Evolutionary conservation across 164 flowering plant species (phyloP).

Genomic region (Sedum album): DNA sequence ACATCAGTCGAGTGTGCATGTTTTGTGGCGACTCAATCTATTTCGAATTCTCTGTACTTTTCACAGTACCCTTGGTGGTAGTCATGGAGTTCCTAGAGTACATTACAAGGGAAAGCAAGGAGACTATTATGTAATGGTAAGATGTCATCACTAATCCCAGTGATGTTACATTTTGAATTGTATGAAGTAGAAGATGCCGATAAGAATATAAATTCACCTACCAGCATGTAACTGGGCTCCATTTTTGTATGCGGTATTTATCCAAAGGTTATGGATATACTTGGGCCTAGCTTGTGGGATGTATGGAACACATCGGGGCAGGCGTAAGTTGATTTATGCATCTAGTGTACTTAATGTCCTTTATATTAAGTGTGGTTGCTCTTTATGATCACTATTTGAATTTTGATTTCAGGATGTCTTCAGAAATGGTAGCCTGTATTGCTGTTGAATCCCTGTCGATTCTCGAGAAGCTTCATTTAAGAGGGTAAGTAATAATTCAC

Average conservation of each 20-base stretch:
- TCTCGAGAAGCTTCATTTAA: constrained; percentile 78
- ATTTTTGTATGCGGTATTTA: not conserved
- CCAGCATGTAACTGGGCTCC: no score
- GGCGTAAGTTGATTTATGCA: constrained; percentile 41
- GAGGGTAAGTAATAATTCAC: constrained; percentile 63
- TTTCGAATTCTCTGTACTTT: constrained; percentile 7
- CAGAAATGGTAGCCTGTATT: constrained; percentile 87
- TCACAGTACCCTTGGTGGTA: constrained; percentile 47
- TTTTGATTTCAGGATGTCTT: constrained; percentile 49
- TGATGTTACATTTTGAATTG: not conserved
- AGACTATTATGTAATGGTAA: constrained; percentile 58
- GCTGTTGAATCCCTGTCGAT: constrained; percentile 85
- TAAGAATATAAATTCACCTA: no score
- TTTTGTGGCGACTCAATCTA: not conserved
- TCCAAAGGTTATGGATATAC: constrained; percentile 84
- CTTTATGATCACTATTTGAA: not conserved
- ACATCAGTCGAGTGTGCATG: no score
- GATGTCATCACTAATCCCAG: not conserved
- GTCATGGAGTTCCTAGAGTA: constrained; percentile 61
- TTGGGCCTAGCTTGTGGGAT: constrained; percentile 94
- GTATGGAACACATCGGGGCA: constrained; percentile 81
- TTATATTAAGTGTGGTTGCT: not conserved
- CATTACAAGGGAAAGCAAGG: constrained; percentile 60
- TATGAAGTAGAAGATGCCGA: no score
- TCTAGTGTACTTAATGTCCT: not conserved